phyloP scores from a whole-genome alignment of 2,329 filamentous ascomycete genomes.

The Fusarium secorum region DNA sequence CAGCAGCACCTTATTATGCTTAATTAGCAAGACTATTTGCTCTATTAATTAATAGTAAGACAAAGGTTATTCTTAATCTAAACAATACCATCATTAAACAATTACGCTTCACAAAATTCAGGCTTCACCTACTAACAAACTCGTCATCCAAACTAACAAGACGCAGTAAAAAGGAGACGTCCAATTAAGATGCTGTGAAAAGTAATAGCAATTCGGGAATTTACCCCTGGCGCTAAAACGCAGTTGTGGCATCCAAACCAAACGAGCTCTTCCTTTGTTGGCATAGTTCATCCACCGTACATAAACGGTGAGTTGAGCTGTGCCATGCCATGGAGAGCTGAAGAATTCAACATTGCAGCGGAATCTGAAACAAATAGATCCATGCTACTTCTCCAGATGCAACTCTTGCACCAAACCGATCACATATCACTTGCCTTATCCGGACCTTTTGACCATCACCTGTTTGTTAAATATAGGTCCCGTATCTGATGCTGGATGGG shows the following conservation, averaged over 20 bases:
- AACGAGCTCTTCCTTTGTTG: constrained; percentile 26
- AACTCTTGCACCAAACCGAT: background rate
- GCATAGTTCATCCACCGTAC: constrained; percentile 12
- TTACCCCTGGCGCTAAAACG: constrained; percentile 28
- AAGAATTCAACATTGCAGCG: background rate
- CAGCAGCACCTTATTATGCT: background rate
- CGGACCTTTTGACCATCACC: background rate
- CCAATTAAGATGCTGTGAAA: constrained; percentile 4
- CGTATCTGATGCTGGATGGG: background rate
- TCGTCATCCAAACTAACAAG: too few relatives aligned
- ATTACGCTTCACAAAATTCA: background rate
- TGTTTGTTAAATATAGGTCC: background rate
- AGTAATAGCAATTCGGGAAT: constrained; percentile 9
- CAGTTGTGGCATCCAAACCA: constrained; percentile 23
- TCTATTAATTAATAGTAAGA: background rate
- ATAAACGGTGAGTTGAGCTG: constrained; percentile 4
- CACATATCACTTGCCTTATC: background rate
- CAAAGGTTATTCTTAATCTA: background rate
- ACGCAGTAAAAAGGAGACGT: background rate
- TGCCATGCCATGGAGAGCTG: background rate
- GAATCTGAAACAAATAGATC: constrained; percentile 12
- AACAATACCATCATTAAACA: background rate
- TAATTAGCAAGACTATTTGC: background rate
- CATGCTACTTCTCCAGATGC: background rate
- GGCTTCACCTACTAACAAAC: background rate